Evolutionary conservation across 345 rosid species (phyloP), one percentile per base, ranked within the genome.

Genomic region (Linum tenue): DNA sequence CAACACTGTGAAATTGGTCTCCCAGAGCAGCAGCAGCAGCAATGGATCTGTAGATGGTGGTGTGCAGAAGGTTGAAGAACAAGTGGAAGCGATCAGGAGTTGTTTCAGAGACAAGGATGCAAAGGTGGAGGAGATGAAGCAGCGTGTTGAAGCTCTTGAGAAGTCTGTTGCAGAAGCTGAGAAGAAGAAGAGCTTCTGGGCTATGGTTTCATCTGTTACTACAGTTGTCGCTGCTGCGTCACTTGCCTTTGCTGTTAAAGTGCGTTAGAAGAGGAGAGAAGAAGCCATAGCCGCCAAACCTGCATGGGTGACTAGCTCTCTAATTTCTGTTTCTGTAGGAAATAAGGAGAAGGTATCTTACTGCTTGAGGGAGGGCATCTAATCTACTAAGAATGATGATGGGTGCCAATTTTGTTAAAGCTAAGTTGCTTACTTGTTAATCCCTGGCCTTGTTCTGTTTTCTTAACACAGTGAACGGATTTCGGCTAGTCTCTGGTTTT

Each of bases 151-250:
- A 66, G 10, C 59, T 37, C 71, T 90, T 80, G 70, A 79, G 73
- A 79, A 79, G 39, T 78, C 88, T 7, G 69, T 76, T 17, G 80
- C 66, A 41, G 76, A 77, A 70, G 89, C 83, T 5, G 72, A 81
- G 3, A 88, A 80, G 81, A 80, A 80, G 74, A 87, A 77, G 71
- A 73, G 66, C 58, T 73, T 90, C 22, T 83, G 90, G 91, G 80
- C 89, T 39, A 4, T 77, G 59, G 72, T 94, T 31, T 83, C 96
- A 8, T 85, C 96, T 0, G 85, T 85, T 17, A 72, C 92, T 50
- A 84, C 92, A 3, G 9, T 94, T 67, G 44, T 86, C 43, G 86
- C 88, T 44, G 96, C 92, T 14, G 82, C 72, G 9, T 78, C 82
- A 10, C 56, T 90, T 70, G 92, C 89, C 3, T 85, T 83, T 75